These are phyloP conservation scores for Fusarium sp. DNA, from an alignment of 2,329 filamentous ascomycete genomes.

Conservation along the genomic window DNA sequence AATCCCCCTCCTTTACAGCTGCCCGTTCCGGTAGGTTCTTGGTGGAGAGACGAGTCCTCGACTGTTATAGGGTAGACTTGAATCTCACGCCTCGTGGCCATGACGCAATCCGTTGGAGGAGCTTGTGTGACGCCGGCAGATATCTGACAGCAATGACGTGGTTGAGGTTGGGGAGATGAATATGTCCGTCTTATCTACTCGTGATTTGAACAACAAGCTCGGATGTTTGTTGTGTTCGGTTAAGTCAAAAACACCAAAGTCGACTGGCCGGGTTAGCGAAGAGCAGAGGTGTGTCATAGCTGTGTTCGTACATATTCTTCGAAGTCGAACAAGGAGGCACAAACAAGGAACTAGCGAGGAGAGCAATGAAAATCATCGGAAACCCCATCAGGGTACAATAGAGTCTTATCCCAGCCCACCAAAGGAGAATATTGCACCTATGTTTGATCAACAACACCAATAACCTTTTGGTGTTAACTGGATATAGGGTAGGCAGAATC, in stretches of 20 bases:
- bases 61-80: constrained; percentile 41
- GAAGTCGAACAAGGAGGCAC: no score
- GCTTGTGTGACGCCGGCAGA: constrained; percentile 16
- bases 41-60: constrained; percentile 25
- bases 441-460: background rate
- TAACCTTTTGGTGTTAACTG: background rate
- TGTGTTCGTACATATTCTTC: no score
- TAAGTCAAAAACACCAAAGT: no score
- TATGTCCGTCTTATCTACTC: background rate
- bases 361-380: no score
- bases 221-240: background rate
- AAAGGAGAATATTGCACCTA: no score
- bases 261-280: no score
- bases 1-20: constrained; percentile 34
- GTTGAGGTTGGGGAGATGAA: background rate
- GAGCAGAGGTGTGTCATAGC: no score
- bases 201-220: background rate
- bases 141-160: constrained; percentile 33
- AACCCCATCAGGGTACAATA: no score
- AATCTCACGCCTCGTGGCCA: constrained; percentile 15
- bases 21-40: constrained; percentile 21
- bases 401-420: no score
- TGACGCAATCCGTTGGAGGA: constrained; percentile 38
- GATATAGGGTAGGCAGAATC: constrained; percentile 25
- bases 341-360: no score